Conservation (phyloP, 768 basidiomycete genomes). For the Paxillus involutus region DNA sequence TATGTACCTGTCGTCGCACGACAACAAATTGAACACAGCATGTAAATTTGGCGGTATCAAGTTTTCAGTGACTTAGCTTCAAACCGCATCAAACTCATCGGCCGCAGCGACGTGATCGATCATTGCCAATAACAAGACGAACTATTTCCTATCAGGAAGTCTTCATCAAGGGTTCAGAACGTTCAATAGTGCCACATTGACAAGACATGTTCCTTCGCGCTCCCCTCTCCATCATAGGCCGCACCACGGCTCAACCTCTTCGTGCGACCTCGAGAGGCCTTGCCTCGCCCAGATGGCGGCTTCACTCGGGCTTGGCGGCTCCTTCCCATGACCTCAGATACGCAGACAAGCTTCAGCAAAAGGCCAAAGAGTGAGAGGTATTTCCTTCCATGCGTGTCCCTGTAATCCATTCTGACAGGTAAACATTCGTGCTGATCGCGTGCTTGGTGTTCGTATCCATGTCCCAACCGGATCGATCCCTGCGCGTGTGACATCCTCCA, state of each 20-base stretch:
- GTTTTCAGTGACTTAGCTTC: no score
- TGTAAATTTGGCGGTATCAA: no score
- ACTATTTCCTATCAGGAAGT: not conserved
- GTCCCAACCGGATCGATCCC: constrained; percentile 8
- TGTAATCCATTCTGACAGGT: constrained; percentile 15
- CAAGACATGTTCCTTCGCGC: not conserved
- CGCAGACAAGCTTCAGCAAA: constrained; percentile 63
- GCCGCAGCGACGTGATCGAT: not conserved
- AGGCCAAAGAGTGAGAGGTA: constrained; percentile 60
- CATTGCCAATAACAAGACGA: not conserved
- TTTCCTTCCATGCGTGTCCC: constrained; percentile 6
- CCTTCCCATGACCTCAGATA: constrained; percentile 53
- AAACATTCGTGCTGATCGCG: constrained; percentile 15
- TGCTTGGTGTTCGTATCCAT: not conserved
- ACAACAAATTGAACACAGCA: no score
- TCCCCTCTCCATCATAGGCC: constrained; percentile 3
- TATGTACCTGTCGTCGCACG: no score
- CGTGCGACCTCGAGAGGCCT: constrained; percentile 1
- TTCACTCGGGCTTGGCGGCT: constrained; percentile 10
- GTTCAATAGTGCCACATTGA: not conserved
- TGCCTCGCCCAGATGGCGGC: constrained; percentile 7
- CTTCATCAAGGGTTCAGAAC: not conserved
- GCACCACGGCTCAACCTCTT: not conserved
- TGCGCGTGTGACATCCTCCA: not conserved
- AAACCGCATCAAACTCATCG: not conserved